Conservation (phyloP, 2,329 filamentous ascomycete species). For the Fusarium nematophilum region DNA sequence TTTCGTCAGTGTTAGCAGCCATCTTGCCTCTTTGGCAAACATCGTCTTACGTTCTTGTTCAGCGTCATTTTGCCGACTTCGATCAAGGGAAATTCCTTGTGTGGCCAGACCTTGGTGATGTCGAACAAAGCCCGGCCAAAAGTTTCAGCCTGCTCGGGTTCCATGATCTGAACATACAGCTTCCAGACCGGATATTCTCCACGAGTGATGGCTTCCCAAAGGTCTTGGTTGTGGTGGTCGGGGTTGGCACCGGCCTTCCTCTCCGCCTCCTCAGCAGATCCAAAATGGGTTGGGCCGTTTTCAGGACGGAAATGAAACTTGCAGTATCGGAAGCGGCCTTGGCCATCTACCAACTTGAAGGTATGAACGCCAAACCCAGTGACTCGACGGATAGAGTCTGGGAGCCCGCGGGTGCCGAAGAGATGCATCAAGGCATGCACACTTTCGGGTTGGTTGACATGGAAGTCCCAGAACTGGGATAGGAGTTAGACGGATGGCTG, state of each 20-base stretch:
- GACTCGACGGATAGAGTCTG: constrained; percentile 13
- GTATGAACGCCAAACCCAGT: constrained; percentile 25
- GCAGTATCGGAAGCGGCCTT: constrained; percentile 13
- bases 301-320: constrained; percentile 29
- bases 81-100: constrained; percentile 59
- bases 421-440: constrained; percentile 26
- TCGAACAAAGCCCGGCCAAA: constrained; percentile 65
- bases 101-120: constrained; percentile 66
- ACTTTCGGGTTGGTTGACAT: constrained; percentile 29
- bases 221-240: constrained; percentile 29
- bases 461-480: constrained; percentile 28
- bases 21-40: too few species aligned
- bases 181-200: constrained; percentile 63
- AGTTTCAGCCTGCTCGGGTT: constrained; percentile 60
- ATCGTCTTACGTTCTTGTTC: constrained; percentile 55
- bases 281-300: constrained; percentile 2
- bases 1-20: too few species aligned
- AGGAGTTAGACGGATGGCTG: too few species aligned
- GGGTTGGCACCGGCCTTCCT: constrained; percentile 19
- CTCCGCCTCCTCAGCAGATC: constrained; percentile 1
- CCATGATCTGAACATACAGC: constrained; percentile 65
- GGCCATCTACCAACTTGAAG: constrained; percentile 13
- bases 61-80: constrained; percentile 63
- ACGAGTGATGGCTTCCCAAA: constrained; percentile 54
- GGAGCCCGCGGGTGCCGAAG: constrained; percentile 18